phyloP scores from a whole-genome alignment of 192 early-diverging fungal species.

The Coemansia furcata region DNA sequence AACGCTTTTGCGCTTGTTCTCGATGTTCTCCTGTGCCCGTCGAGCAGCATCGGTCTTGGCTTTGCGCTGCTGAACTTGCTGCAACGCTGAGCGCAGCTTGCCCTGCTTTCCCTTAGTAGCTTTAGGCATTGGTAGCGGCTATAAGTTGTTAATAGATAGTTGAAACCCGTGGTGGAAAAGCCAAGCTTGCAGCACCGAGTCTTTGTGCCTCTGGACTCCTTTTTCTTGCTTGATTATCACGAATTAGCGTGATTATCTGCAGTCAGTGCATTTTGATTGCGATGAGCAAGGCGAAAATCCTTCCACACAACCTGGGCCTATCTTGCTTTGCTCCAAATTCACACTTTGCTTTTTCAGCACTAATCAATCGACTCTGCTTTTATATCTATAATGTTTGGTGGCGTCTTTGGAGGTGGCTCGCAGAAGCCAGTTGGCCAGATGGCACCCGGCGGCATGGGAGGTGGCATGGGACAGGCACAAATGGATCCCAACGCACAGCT shows the following conservation, averaged over 20 bases:
- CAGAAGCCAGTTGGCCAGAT: slow-evolving; percentile 14
- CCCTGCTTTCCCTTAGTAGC: slow-evolving; percentile 11
- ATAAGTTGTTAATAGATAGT: neutral
- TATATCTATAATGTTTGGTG: slow-evolving; percentile 39
- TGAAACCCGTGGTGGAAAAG: neutral
- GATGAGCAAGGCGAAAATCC: neutral
- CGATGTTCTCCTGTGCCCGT: neutral
- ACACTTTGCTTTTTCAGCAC: slow-evolving; percentile 4
- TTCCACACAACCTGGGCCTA: neutral
- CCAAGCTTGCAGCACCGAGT: neutral
- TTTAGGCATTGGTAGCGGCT: slow-evolving; percentile 15
- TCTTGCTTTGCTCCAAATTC: slow-evolving; percentile 1
- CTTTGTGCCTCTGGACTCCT: neutral
- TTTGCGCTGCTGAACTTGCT: slow-evolving; percentile 15
- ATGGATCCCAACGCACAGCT: slow-evolving; percentile 51
- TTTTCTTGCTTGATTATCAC: neutral
- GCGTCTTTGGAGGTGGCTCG: slow-evolving; percentile 35
- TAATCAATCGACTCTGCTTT: neutral
- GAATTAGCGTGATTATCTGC: neutral
- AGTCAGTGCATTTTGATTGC: neutral
- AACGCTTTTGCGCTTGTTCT: slow-evolving; percentile 6
- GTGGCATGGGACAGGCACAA: slow-evolving; percentile 23
- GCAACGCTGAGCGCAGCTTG: slow-evolving; percentile 12
- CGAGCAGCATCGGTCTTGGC: slow-evolving; percentile 9
- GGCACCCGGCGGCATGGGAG: slow-evolving; percentile 11